Base-by-base conservation (phyloP, 1,284 basidiomycete genomes). In the Mycena sp. region DNA sequence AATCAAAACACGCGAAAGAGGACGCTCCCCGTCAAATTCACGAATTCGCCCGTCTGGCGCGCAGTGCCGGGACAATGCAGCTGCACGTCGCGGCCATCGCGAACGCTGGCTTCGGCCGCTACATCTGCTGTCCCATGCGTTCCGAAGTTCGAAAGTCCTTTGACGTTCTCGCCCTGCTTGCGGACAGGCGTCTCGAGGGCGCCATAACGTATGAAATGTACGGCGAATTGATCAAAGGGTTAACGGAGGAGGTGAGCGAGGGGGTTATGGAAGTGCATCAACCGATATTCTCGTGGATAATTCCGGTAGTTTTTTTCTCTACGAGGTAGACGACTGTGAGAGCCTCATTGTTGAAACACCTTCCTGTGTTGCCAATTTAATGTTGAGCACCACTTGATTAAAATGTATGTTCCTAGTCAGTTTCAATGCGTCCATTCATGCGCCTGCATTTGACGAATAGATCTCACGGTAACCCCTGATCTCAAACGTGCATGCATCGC, bases 211-310 rank as follows among this genome's bases (percentile, higher is more conserved):
- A 48, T 5, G 44, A 6, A 17, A 14, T 28, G 23, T 9, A 41
- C 35, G 10, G 21, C 4, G 37, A 53, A 19, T n/a, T n/a, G n/a
- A n/a, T n/a, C n/a, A n/a, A n/a, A n/a, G 9, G 38, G n/a, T 10
- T 53, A 7, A 28, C 28, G 30, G 10, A 30, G 25, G 5, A 29
- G 10, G 45, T 28, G 12, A 21, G 3, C 23, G 30, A 35, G 7
- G 16, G 19, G 6, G 9, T 12, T 25, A 32, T 23, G 30, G 37
- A 28, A 10, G 25, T 53, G 4, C 51, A 53, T 30, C 51, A 48
- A 29, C 52, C 52, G 16, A 44, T 55, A 32, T 55, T 44, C 28
- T 32, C 40, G 6, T 55, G 52, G 57, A 43, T 58, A 23, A 58
- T 55, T 25, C 35, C 50, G 3, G 23, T 16, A 21, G n/a, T n/a